Evolutionary conservation across 768 basidiomycete species (phyloP), one percentile per base, ranked within the genome.

Genomic region (Tulasnella sp.): DNA sequence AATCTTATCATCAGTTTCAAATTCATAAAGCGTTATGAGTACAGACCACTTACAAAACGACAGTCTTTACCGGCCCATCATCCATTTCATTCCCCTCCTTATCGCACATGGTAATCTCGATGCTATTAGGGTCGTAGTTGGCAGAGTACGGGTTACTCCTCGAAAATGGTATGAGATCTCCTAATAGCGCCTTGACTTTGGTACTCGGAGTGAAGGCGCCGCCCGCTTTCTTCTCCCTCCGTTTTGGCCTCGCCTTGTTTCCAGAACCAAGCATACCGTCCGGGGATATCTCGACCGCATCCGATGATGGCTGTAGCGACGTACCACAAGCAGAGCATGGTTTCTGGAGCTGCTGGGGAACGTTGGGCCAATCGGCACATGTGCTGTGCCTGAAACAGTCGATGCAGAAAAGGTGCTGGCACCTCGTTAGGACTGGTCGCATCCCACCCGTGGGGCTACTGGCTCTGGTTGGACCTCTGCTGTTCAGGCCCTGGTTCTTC

Each of bases 341-440:
- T 17, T 81, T 78, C 51, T 70, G 73, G n/a, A 75, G 70, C 54
- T 83, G 82, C 21, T 78, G 70, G 19, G 77, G 64, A 43, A 84
- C 78, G 62, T 84, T 80, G 1, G 92, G 88, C 86, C 88, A 97
- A 24, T 80, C 82, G 23, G 89, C 79, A 63, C 78, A 88, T 43
- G 92, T 80, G n/a, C 79, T 80, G 63, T 77, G 73, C 42, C 85
- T 82, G 78, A 92, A 98, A 72, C 96, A 99, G 26, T 74, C 74
- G 9, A 84, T 66, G 72, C 96, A 99, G 71, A 88, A 97, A 29
- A 98, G 77, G 70, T 99, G 96, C 67, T 92, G 88, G 70, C 96
- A 99, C 63, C 86, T 82, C 11, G 96, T 96, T 68, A 99, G 72
- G 54, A 97, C 74, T 0, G 85, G 81, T 24, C 79, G 81, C 2